Evolutionary conservation across 352 stramenopile genomes (phyloP).

Genomic region (Pythium insidiosum): DNA sequence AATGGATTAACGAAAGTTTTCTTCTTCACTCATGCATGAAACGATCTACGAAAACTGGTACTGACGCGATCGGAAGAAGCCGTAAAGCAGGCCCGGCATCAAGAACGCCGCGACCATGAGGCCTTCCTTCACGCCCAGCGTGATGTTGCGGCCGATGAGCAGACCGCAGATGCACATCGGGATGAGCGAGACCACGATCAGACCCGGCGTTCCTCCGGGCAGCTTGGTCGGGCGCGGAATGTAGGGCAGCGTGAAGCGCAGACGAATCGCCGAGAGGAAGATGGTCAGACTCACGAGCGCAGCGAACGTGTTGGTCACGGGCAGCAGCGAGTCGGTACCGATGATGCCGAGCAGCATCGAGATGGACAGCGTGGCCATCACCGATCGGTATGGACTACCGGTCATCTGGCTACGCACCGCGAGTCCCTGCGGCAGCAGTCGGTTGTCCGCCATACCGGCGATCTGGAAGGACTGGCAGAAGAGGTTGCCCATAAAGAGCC

Average conservation of each 20-base stretch:
- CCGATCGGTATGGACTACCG: constrained; percentile 33
- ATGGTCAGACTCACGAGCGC: constrained; percentile 79
- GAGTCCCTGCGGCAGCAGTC: constrained; percentile 77
- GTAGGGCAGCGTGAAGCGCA: constrained; percentile 59
- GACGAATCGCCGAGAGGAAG: constrained; percentile 81
- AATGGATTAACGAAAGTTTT: no score
- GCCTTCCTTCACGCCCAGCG: constrained; percentile 4
- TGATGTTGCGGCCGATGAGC: constrained; percentile 11
- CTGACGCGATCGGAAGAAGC: constrained; percentile 17
- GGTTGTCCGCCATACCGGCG: constrained; percentile 59
- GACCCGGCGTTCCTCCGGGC: constrained; percentile 20
- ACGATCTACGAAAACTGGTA: neutral
- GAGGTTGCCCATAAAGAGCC: constrained; percentile 88
- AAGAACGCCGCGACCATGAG: constrained; percentile 32
- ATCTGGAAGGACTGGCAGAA: constrained; percentile 87
- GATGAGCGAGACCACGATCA: constrained; percentile 13
- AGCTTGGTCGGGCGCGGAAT: constrained; percentile 49
- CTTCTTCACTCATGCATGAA: no score
- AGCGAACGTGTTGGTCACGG: constrained; percentile 88
- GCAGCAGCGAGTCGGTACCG: constrained; percentile 57
- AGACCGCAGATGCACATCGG: constrained; percentile 5
- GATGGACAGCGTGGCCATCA: constrained; percentile 24
- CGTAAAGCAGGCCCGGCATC: constrained; percentile 22
- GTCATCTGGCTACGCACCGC: constrained; percentile 33
- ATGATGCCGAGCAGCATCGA: constrained; percentile 26